Evolutionary conservation across 352 stramenopile genomes (phyloP).

Genomic region (Phytopythium oedochilum): DNA sequence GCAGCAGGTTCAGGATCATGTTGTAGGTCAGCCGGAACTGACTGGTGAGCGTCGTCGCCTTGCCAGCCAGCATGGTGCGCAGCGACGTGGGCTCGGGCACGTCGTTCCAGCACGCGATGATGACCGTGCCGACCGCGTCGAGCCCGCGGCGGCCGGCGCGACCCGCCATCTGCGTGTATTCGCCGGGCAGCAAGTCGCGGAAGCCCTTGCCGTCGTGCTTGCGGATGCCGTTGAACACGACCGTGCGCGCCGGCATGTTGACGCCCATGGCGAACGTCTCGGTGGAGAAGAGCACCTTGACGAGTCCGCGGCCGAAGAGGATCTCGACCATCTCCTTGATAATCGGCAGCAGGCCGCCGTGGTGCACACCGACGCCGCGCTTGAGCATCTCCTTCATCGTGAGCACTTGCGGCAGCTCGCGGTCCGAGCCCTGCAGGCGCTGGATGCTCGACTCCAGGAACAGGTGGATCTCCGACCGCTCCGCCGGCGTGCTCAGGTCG

Average conservation of each 20-base stretch:
- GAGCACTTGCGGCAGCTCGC: conserved; percentile 97
- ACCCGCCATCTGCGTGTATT: conserved; percentile 97
- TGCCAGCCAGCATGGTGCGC: conserved; percentile 94
- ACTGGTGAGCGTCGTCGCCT: conserved; percentile 92
- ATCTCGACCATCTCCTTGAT: conserved; percentile 99
- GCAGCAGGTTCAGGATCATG: conserved; percentile 97
- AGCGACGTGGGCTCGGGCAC: conserved; percentile 95
- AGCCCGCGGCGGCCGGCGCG: conserved; percentile 95
- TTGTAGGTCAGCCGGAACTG: conserved; percentile 99
- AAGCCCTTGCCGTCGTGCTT: conserved; percentile 97
- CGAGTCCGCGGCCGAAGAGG: conserved; percentile 94
- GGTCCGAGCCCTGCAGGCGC: conserved; percentile 91
- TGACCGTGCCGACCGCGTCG: conserved; percentile 96
- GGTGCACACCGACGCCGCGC: conserved; percentile 95
- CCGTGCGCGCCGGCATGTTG: conserved; percentile 97
- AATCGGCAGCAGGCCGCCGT: conserved; percentile 97
- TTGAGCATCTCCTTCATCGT: conserved; percentile 96
- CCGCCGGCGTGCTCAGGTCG: conserved; percentile 61
- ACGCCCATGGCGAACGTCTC: conserved; percentile 99
- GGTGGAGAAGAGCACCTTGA: conserved; percentile 98
- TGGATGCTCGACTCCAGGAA: conserved; percentile 79
- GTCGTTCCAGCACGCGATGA: conserved; percentile 97
- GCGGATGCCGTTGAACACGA: conserved; percentile 96
- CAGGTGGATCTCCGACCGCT: conserved; percentile 80
- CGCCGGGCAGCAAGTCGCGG: conserved; percentile 81